Conservation (phyloP, 1,284 basidiomycete genomes). For the Cutaneotrichosporon sp. region DNA sequence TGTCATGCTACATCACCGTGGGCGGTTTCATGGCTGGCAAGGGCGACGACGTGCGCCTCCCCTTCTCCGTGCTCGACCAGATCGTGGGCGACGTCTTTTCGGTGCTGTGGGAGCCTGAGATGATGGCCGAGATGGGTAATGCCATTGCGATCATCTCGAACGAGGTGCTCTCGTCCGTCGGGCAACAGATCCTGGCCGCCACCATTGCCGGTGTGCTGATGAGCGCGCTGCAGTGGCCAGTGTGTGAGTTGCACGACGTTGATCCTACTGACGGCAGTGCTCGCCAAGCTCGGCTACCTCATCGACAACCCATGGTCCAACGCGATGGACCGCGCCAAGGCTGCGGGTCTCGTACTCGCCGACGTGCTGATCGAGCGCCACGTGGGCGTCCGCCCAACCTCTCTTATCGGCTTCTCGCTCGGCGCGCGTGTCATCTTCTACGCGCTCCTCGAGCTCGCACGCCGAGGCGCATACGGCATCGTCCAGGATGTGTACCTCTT, state of each 20-base stretch:
- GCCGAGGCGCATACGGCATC: constrained; percentile 80
- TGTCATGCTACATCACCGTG: constrained; percentile 87
- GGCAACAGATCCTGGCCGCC: constrained; percentile 83
- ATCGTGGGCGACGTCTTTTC: constrained; percentile 95
- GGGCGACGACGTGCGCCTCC: constrained; percentile 84
- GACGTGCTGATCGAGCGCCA: constrained; percentile 82
- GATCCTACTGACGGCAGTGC: constrained; percentile 61
- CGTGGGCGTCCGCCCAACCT: constrained; percentile 88
- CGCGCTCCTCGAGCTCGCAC: constrained; percentile 83
- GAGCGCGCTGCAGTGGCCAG: constrained; percentile 91
- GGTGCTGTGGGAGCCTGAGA: constrained; percentile 93
- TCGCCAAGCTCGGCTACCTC: constrained; percentile 91
- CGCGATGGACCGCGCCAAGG: constrained; percentile 83
- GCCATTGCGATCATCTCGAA: constrained; percentile 83
- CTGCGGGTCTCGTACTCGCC: constrained; percentile 86
- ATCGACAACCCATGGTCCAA: constrained; percentile 98
- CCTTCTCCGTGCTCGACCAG: constrained; percentile 90
- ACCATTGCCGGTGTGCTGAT: constrained; percentile 89
- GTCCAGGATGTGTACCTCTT: constrained; percentile 93
- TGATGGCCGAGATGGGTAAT: constrained; percentile 90
- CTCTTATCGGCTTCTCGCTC: constrained; percentile 89
- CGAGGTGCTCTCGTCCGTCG: constrained; percentile 84
- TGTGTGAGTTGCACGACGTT: constrained; percentile 71
- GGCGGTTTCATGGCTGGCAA: constrained; percentile 89
- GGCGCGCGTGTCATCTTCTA: constrained; percentile 93